Evolutionary conservation across 441 rosid species (phyloP).

Genomic region (Flueggea neowawraea): DNA sequence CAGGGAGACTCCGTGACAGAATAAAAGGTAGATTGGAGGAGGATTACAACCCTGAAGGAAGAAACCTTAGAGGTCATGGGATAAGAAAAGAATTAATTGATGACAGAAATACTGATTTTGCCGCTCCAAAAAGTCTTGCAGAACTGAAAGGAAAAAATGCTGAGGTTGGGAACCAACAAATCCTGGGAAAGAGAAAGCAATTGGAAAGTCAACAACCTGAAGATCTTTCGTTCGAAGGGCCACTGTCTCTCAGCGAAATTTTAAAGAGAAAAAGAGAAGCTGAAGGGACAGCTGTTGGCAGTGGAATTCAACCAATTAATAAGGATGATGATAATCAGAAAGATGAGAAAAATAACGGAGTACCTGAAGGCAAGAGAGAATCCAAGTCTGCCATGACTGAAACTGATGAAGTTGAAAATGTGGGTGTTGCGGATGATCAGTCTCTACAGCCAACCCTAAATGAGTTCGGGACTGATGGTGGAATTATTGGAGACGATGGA

Average conservation of each 20-base stretch:
- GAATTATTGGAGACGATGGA: slow-evolving; percentile 38
- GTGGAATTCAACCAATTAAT: slow-evolving; percentile 20
- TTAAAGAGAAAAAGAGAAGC: slow-evolving; percentile 76
- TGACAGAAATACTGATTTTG: slow-evolving; percentile 30
- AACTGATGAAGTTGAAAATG: slow-evolving; percentile 21
- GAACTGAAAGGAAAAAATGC: slow-evolving; percentile 45
- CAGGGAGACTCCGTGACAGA: slow-evolving; percentile 59
- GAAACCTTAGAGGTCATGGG: slow-evolving; percentile 30
- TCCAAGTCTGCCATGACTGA: slow-evolving; percentile 20
- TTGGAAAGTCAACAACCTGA: slow-evolving; percentile 44
- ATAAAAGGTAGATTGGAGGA: slow-evolving; percentile 44
- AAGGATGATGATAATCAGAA: slow-evolving; percentile 20
- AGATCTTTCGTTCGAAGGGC: slow-evolving; percentile 69
- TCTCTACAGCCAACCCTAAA: slow-evolving; percentile 29
- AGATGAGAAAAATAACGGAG: background rate
- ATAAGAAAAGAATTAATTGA: slow-evolving; percentile 46
- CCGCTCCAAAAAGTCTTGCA: slow-evolving; percentile 60
- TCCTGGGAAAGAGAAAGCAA: slow-evolving; percentile 55
- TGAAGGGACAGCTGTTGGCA: slow-evolving; percentile 36
- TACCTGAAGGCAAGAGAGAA: slow-evolving; percentile 26
- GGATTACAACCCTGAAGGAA: slow-evolving; percentile 37
- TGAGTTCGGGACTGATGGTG: slow-evolving; percentile 37
- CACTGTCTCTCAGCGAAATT: slow-evolving; percentile 84
- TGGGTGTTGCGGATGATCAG: slow-evolving; percentile 22
- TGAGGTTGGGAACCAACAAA: slow-evolving; percentile 33